These are phyloP conservation scores for Trichosporon ovoides DNA, from an alignment of 1,284 basidiomycete species.

Conservation along the genomic window DNA sequence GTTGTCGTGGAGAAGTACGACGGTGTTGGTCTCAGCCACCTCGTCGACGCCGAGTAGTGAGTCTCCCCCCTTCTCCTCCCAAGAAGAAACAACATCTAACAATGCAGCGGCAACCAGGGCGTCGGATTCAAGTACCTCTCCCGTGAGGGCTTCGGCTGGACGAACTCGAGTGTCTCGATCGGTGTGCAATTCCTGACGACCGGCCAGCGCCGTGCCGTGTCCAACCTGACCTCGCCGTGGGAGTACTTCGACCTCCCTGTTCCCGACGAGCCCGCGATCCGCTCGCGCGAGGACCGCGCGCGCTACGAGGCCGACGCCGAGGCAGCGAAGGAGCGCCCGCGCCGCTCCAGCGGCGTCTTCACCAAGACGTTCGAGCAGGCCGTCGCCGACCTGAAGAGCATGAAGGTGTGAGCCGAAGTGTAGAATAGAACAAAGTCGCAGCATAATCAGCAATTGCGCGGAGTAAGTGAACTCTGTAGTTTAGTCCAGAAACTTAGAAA, in stretches of 20 bases:
- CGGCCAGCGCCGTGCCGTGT: constrained; percentile 90
- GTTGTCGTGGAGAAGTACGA: constrained; percentile 99
- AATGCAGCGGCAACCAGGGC: constrained; percentile 79
- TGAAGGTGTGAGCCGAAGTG: background rate
- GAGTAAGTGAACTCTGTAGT: no score
- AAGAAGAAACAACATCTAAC: constrained; percentile 14
- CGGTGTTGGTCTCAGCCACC: constrained; percentile 86
- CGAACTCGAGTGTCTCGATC: constrained; percentile 77
- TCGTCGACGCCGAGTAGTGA: constrained; percentile 90
- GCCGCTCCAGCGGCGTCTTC: background rate
- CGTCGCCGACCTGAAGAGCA: background rate
- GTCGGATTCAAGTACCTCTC: constrained; percentile 95
- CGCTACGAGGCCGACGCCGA: constrained; percentile 4
- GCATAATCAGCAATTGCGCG: no score
- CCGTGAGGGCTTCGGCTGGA: constrained; percentile 96
- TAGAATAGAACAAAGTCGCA: no score
- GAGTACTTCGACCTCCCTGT: constrained; percentile 44
- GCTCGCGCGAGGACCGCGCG: constrained; percentile 38
- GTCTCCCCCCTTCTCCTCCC: no score
- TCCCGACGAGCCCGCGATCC: constrained; percentile 54
- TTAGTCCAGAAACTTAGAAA: no score
- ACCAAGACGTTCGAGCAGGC: constrained; percentile 4
- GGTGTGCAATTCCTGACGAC: constrained; percentile 86
- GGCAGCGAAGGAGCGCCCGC: background rate
- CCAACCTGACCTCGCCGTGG: constrained; percentile 60